A percentile compares a stretch with the other conserved stretches of the same genome.
Conservation (phyloP, 2,329 filamentous ascomycete species). For the Ophiosphaerella herpotricha region DNA sequence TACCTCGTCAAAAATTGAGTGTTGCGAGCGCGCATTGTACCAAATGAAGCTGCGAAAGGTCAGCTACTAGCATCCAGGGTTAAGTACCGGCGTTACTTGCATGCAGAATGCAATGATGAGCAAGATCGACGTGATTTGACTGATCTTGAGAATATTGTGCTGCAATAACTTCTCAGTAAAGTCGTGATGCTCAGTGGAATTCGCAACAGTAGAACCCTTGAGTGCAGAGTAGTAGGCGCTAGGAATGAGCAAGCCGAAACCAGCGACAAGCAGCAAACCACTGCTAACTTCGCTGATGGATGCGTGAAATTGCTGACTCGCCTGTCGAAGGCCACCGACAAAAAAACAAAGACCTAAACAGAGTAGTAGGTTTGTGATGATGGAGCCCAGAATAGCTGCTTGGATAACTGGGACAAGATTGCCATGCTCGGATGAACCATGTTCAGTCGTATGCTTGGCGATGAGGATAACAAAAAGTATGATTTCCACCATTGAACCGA, state of each 20-base stretch:
- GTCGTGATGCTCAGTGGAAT: constrained; percentile 30
- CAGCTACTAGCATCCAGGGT: constrained; percentile 61
- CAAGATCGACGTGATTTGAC: constrained; percentile 42
- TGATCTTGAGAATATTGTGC: constrained; percentile 42
- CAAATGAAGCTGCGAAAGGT: constrained; percentile 65
- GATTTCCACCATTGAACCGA: constrained; percentile 78
- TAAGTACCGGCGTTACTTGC: constrained; percentile 53
- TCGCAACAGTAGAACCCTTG: constrained; percentile 39
- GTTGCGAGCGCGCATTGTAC: constrained; percentile 76
- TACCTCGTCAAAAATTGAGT: constrained; percentile 76
- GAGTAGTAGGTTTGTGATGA: constrained; percentile 78
- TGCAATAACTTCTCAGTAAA: constrained; percentile 41
- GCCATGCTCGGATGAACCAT: constrained; percentile 45
- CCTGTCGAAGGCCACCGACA: constrained; percentile 69
- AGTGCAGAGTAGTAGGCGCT: constrained; percentile 51
- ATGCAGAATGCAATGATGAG: constrained; percentile 43
- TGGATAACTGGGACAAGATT: constrained; percentile 69
- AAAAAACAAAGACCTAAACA: constrained; percentile 84
- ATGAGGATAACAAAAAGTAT: constrained; percentile 79
- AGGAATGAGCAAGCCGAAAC: constrained; percentile 53
- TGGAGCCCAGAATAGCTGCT: constrained; percentile 82
- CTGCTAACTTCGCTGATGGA: constrained; percentile 79
- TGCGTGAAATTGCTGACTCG: constrained; percentile 73
- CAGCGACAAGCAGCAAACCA: constrained; percentile 76
- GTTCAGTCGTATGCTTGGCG: constrained; percentile 50